A percentile compares a stretch with the other conserved stretches of the same genome.
These are phyloP conservation scores for Acer campestre DNA, from an alignment of 345 rosid species.

Conservation along the genomic window DNA sequence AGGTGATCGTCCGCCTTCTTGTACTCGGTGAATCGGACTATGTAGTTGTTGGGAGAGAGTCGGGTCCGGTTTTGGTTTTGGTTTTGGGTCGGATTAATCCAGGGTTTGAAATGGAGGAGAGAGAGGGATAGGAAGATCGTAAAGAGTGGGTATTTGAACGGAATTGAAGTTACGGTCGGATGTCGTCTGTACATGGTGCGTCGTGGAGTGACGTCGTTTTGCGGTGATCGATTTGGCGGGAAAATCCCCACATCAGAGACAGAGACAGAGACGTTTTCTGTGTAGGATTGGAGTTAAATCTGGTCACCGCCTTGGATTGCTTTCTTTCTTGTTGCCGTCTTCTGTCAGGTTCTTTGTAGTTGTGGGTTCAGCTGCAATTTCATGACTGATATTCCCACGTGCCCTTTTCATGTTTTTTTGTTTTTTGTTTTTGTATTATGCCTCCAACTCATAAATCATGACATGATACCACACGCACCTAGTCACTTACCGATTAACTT, in stretches of 20 bases:
- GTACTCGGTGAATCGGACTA: constrained; percentile 82
- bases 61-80: constrained; percentile 24
- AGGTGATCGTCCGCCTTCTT: constrained; percentile 54
- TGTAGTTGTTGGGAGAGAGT: constrained; percentile 41
- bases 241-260: constrained; percentile 28
- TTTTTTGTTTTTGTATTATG: too few species aligned
- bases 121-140: constrained; percentile 33
- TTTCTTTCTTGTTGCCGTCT: background rate
- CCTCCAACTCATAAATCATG: too few species aligned
- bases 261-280: constrained; percentile 5
- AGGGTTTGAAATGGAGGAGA: constrained; percentile 44
- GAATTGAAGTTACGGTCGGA: constrained; percentile 17
- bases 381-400: background rate
- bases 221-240: constrained; percentile 31
- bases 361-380: background rate
- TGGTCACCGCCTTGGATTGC: background rate
- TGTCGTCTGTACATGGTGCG: constrained; percentile 17
- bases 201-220: background rate
- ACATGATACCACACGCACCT: too few species aligned
- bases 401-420: background rate
- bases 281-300: background rate
- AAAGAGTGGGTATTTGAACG: constrained; percentile 28
- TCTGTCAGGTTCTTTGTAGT: background rate
- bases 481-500: too few species aligned
- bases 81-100: constrained; percentile 21